Evolutionary conservation across 495 filamentous ascomycete genomes (phyloP).

Genomic region (Xylaria grammica): DNA sequence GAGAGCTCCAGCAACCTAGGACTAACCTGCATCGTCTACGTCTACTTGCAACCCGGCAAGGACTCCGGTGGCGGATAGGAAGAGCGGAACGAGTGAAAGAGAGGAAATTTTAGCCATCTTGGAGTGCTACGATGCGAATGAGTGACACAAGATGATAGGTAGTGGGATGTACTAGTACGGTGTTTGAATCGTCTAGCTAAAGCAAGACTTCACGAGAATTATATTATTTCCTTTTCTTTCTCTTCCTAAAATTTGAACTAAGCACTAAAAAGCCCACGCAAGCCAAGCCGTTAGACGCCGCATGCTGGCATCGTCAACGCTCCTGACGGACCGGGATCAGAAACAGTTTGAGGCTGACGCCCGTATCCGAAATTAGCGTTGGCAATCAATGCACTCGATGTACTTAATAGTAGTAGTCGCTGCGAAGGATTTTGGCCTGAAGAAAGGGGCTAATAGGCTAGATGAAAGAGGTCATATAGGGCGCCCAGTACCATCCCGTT

Average conservation of each 20-base stretch:
- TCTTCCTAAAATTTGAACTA: too few species aligned
- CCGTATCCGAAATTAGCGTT: too few species aligned
- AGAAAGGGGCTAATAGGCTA: too few species aligned
- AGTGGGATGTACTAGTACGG: neutral
- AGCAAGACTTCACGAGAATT: neutral
- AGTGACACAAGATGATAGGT: constrained; percentile 11
- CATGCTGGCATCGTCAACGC: neutral
- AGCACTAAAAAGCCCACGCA: neutral
- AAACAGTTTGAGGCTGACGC: too few species aligned
- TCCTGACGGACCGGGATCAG: neutral
- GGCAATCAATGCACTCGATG: too few species aligned
- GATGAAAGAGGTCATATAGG: too few species aligned
- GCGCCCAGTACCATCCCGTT: too few species aligned
- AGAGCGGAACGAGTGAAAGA: constrained; percentile 20
- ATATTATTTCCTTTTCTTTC: too few species aligned
- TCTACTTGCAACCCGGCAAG: constrained; percentile 31
- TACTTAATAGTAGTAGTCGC: too few species aligned
- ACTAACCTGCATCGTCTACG: constrained; percentile 33
- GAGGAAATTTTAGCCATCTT: constrained; percentile 28
- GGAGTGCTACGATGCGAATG: neutral
- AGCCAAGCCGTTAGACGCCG: neutral
- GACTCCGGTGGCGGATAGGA: constrained; percentile 29
- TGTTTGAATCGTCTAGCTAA: neutral
- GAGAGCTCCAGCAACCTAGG: neutral
- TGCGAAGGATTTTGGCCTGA: too few species aligned